Evolutionary conservation across 495 filamentous ascomycete genomes (phyloP).

Genomic region (Zalerion maritima): DNA sequence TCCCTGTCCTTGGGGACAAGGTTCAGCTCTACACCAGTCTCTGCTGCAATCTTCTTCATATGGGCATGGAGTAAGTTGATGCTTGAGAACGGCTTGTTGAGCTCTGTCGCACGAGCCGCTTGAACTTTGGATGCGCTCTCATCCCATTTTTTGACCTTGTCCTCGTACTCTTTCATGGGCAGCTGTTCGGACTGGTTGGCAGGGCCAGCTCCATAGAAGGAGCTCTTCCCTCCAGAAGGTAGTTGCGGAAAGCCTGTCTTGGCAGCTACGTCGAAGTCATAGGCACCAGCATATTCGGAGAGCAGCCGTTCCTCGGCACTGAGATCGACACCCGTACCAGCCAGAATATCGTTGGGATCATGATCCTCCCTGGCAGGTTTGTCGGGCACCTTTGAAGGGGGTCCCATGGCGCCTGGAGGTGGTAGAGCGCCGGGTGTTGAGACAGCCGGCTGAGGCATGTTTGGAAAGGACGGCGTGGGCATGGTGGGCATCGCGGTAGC

Average conservation of each 20-base stretch:
- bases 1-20: slow-evolving; percentile 31
- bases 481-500: slow-evolving; percentile 1
- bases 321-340: slow-evolving; percentile 68
- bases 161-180: slow-evolving; percentile 36
- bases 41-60: slow-evolving; percentile 45
- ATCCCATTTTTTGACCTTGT: slow-evolving; percentile 26
- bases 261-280: slow-evolving; percentile 15
- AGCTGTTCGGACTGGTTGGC: slow-evolving; percentile 39
- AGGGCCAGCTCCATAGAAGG: slow-evolving; percentile 44
- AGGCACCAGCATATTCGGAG: slow-evolving; percentile 35
- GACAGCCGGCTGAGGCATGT: slow-evolving; percentile 9
- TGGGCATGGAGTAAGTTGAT: slow-evolving; percentile 29
- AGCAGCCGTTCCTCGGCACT: slow-evolving; percentile 67
- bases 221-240: slow-evolving; percentile 27
- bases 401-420: slow-evolving; percentile 55
- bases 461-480: slow-evolving; percentile 3
- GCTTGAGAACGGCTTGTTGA: slow-evolving; percentile 23
- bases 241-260: slow-evolving; percentile 34
- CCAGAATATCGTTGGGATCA: slow-evolving; percentile 59
- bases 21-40: slow-evolving; percentile 41
- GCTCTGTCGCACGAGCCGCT: slow-evolving; percentile 35
- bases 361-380: slow-evolving; percentile 53
- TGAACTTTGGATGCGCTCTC: slow-evolving; percentile 34
- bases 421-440: slow-evolving; percentile 22
- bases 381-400: slow-evolving; percentile 58